Base-by-base conservation (phyloP, 2,329 filamentous ascomycete genomes). In the Lecanicillium sp. region DNA sequence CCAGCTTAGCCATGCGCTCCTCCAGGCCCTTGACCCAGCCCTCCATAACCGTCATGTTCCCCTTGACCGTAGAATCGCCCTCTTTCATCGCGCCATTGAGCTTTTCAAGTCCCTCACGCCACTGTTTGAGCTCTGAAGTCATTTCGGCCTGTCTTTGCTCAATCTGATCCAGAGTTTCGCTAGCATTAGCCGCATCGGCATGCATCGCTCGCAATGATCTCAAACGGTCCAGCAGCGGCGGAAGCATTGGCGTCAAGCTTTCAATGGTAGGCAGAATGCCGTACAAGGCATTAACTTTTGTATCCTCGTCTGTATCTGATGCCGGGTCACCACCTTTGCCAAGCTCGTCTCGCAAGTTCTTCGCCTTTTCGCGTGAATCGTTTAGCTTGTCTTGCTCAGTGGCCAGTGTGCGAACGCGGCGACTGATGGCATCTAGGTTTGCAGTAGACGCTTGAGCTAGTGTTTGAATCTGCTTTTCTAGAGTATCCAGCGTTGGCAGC, bases 271-370 rank as follows among this genome's bases (percentile, higher is more conserved):
- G 83, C 13, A 98, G 67, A 3, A 87, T 85, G 2, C 85, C 83
- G 60, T 95, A 95, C 5, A 98, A 74, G 2, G 89, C 85, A 48
- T 94, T 92, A 57, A 98, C 84, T 58, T 95, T 95, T 38, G 85
- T 73, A 29, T 80, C 73, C 51, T 94, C 84, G 50, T 94, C 87
- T 8, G 71, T 65, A 46, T 81, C 69, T 2, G 34, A 16, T 8
- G 34, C 9, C 16, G 22, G 12, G 5, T 5, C 17, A 27, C 40
- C 27, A 14, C 68, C 66, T 20, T 65, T 60, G 9, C 67, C 67
- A 16, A 80, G 62, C 19, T 75, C 72, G 40, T 82, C 79, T 44
- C 80, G 70, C 1, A 78, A 69, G 29, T 65, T 64, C 51, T 76
- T 81, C 29, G 78, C 79, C 38, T 75, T 73, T 51, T 72, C 73